Conservation (phyloP, 768 basidiomycete genomes). For the Myochromella boudieri region DNA sequence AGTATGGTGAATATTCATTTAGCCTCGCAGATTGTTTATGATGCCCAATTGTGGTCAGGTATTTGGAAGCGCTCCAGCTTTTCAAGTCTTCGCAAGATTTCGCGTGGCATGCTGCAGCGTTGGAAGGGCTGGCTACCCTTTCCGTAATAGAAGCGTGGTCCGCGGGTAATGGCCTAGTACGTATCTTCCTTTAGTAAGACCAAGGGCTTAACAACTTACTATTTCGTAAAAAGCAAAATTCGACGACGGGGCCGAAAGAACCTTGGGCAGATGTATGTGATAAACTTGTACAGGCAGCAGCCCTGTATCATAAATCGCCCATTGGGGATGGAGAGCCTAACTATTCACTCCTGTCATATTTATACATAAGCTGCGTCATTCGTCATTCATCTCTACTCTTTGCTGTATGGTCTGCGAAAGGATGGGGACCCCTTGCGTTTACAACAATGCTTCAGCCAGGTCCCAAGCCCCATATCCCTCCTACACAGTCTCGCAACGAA, state of each 20-base stretch:
- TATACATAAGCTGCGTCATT: slow-evolving; percentile 68
- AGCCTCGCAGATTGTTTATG: background rate
- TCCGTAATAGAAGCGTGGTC: slow-evolving; percentile 85
- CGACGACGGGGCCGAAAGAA: slow-evolving; percentile 52
- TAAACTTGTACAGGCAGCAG: slow-evolving; percentile 64
- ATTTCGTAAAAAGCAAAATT: slow-evolving; percentile 66
- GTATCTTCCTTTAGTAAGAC: slow-evolving; percentile 29
- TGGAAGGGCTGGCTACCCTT: slow-evolving; percentile 84
- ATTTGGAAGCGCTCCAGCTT: slow-evolving; percentile 79
- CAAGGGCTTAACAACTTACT: slow-evolving; percentile 9
- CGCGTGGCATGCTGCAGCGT: slow-evolving; percentile 86
- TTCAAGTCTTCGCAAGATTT: slow-evolving; percentile 74
- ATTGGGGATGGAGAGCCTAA: slow-evolving; percentile 56
- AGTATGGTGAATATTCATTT: slow-evolving; percentile 56
- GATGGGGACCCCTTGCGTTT: slow-evolving; percentile 81
- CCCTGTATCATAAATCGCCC: slow-evolving; percentile 62
- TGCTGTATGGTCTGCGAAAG: slow-evolving; percentile 82
- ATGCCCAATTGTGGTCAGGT: slow-evolving; percentile 52
- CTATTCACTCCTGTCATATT: slow-evolving; percentile 61
- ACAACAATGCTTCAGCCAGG: slow-evolving; percentile 71
- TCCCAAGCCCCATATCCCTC: slow-evolving; percentile 57
- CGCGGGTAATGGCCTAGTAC: slow-evolving; percentile 65
- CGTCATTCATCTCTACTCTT: slow-evolving; percentile 76
- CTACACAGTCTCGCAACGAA: slow-evolving; percentile 49
- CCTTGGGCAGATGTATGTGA: slow-evolving; percentile 78